Evolutionary conservation across 192 early-diverging fungal species (phyloP).

Genomic region (Blastocladiella britannica): DNA sequence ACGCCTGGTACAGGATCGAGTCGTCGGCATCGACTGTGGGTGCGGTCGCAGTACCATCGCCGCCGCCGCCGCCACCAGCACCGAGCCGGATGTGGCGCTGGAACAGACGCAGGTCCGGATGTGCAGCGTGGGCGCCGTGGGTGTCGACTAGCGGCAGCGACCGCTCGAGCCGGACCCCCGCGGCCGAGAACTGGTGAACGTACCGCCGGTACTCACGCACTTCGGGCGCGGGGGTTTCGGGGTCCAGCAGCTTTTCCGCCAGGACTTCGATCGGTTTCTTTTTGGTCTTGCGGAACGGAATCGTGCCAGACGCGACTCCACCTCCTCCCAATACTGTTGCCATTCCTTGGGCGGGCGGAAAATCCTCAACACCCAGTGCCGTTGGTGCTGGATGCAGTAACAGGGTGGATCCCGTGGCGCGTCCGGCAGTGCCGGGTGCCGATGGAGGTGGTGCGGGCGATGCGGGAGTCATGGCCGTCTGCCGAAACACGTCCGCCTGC

Average conservation of each 20-base stretch:
- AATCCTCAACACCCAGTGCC: too few relatives aligned
- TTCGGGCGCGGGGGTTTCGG: background rate
- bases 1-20: too few relatives aligned
- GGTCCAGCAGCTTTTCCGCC: background rate
- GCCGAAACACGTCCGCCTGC: too few relatives aligned
- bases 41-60: too few relatives aligned
- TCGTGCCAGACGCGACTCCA: background rate
- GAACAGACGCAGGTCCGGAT: too few relatives aligned
- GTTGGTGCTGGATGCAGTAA: background rate
- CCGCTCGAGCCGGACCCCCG: background rate
- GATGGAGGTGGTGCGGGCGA: background rate
- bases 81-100: too few relatives aligned
- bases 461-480: too few relatives aligned
- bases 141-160: background rate
- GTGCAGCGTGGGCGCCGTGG: too few relatives aligned
- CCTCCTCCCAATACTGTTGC: too few relatives aligned
- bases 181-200: background rate
- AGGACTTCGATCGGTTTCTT: background rate
- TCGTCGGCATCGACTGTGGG: too few relatives aligned
- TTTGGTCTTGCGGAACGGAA: background rate
- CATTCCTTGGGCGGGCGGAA: too few relatives aligned
- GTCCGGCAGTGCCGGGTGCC: background rate
- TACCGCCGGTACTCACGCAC: background rate
- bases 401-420: background rate
- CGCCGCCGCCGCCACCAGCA: too few relatives aligned